Conservation (phyloP, 495 filamentous ascomycete genomes). For the Penicillium parvum region DNA sequence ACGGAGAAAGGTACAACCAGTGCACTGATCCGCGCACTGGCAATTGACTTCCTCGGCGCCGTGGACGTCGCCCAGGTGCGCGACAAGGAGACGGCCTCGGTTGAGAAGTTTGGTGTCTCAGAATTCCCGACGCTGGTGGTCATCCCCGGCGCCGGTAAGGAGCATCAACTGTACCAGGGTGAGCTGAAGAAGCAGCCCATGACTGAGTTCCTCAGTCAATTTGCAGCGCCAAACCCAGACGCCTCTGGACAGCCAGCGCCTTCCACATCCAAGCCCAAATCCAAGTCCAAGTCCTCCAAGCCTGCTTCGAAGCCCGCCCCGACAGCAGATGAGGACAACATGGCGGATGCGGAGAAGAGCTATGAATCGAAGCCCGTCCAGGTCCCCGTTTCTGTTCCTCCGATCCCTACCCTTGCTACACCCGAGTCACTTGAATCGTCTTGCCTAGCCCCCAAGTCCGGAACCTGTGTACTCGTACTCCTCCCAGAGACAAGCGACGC, state of each 20-base stretch:
- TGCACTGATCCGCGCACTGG: conserved; percentile 74
- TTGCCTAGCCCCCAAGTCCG: conserved; percentile 72
- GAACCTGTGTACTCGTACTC: conserved; percentile 82
- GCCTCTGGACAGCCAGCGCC: conserved; percentile 12
- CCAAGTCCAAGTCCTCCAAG: conserved; percentile 37
- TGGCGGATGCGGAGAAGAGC: conserved; percentile 41
- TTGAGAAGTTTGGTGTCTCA: conserved; percentile 68
- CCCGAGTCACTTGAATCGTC: conserved; percentile 56
- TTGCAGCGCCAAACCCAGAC: conserved; percentile 68
- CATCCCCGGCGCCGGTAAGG: conserved; percentile 65
- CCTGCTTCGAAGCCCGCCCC: conserved; percentile 24
- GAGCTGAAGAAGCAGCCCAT: conserved; percentile 83
- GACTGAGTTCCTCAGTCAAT: conserved; percentile 77
- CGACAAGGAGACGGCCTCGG: conserved; percentile 69
- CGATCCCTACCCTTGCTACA: conserved; percentile 49
- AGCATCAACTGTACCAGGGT: conserved; percentile 71
- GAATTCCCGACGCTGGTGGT: conserved; percentile 80
- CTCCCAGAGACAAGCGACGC: conserved; percentile 51
- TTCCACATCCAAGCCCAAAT: conserved; percentile 55
- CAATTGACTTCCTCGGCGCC: conserved; percentile 84
- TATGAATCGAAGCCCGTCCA: conserved; percentile 42
- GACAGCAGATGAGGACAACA: conserved; percentile 35
- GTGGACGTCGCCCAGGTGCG: conserved; percentile 81
- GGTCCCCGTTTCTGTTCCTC: conserved; percentile 38
- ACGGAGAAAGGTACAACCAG: conserved; percentile 89